Evolutionary conservation across 1,284 basidiomycete species (phyloP).

Genomic region (Neonothopanus nambi): DNA sequence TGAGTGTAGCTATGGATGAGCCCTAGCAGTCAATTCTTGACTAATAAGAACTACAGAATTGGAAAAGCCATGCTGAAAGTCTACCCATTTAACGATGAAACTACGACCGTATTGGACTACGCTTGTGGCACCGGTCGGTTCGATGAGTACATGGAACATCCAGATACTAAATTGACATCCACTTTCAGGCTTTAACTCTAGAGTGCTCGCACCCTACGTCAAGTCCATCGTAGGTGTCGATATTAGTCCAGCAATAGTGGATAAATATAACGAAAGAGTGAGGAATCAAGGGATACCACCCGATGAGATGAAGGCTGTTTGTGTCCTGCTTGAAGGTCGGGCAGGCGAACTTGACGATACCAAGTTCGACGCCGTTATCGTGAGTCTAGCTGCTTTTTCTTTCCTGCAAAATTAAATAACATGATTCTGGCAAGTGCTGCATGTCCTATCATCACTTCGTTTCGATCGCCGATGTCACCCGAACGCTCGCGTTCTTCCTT

Average conservation of each 20-base stretch:
- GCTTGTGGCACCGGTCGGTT: slow-evolving; percentile 68
- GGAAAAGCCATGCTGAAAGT: slow-evolving; percentile 41
- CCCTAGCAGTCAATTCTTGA: too few species aligned
- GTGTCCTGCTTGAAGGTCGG: slow-evolving; percentile 45
- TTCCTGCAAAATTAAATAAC: not conserved
- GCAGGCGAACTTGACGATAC: slow-evolving; percentile 48
- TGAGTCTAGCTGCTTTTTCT: slow-evolving; percentile 19
- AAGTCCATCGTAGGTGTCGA: slow-evolving; percentile 69
- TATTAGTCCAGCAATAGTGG: slow-evolving; percentile 66
- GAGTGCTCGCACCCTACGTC: slow-evolving; percentile 51
- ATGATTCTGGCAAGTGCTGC: slow-evolving; percentile 48
- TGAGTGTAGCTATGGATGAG: too few species aligned
- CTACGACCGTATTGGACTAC: slow-evolving; percentile 64
- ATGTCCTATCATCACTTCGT: slow-evolving; percentile 70
- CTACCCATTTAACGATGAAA: slow-evolving; percentile 54
- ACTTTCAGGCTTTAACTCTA: slow-evolving; percentile 57
- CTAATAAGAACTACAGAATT: too few species aligned
- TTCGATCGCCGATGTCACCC: slow-evolving; percentile 43
- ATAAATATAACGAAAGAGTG: slow-evolving; percentile 58
- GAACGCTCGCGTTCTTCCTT: slow-evolving; percentile 52
- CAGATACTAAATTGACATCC: not conserved
- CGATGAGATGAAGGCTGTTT: slow-evolving; percentile 63
- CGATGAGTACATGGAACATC: not conserved
- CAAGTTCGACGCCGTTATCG: slow-evolving; percentile 65
- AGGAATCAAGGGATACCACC: slow-evolving; percentile 54